Evolutionary conservation across 306 rosid genomes (phyloP).

Genomic region (Vigna mungo): DNA sequence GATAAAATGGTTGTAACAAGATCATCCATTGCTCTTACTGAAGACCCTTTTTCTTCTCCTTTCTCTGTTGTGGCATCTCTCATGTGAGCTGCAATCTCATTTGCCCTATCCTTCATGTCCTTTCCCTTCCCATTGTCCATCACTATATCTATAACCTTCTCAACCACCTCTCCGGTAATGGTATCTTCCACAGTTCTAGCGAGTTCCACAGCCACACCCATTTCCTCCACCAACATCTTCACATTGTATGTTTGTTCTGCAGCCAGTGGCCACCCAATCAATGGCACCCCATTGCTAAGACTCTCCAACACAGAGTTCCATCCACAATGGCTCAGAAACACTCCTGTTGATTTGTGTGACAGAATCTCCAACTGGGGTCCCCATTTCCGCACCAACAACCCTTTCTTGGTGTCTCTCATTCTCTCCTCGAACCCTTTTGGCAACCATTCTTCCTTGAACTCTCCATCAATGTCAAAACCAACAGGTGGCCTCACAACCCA

Average conservation of each 20-base stretch:
- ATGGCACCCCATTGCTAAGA: conserved; percentile 73
- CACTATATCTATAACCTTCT: conserved; percentile 57
- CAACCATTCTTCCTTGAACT: conserved; percentile 63
- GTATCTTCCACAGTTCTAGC: conserved; percentile 53
- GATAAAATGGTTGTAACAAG: conserved; percentile 44
- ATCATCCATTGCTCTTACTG: conserved; percentile 50
- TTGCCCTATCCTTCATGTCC: conserved; percentile 61
- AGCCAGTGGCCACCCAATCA: conserved; percentile 81
- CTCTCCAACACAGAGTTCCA: conserved; percentile 90
- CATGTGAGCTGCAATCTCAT: conserved; percentile 46
- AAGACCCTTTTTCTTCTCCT: conserved; percentile 52
- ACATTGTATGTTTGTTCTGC: conserved; percentile 78
- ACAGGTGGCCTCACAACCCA: conserved; percentile 84
- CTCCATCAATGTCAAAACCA: conserved; percentile 63
- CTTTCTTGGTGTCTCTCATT: conserved; percentile 46
- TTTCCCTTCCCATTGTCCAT: conserved; percentile 58
- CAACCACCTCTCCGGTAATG: conserved; percentile 52
- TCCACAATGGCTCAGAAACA: conserved; percentile 85
- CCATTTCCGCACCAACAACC: conserved; percentile 70
- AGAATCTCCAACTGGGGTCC: conserved; percentile 85
- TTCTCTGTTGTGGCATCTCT: conserved; percentile 48
- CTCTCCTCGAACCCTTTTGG: conserved; percentile 74
- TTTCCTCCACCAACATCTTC: conserved; percentile 82
- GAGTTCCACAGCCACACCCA: conserved; percentile 69
- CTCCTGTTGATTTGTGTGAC: conserved; percentile 62